phyloP scores from a whole-genome alignment of 208 protist genomes.

The Acanthamoeba lenticulata region DNA sequence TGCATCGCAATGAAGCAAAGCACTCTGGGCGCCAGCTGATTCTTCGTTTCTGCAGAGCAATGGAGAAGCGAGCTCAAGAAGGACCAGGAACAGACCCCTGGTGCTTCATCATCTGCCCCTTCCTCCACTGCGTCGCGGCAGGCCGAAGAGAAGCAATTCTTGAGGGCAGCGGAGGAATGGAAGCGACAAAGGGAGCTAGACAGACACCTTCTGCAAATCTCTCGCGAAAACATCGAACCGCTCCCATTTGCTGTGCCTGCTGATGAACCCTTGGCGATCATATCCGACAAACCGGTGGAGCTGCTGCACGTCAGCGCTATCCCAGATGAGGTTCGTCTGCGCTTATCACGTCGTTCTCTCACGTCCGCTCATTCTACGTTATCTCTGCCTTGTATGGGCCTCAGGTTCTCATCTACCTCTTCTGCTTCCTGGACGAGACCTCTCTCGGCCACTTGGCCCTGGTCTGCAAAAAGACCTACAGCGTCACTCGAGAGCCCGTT shows the following conservation, averaged over 20 bases:
- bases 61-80: not conserved
- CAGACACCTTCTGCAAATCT: not conserved
- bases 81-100: not conserved
- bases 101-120: not conserved
- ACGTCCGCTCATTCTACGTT: no score
- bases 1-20: not conserved
- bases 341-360: not conserved
- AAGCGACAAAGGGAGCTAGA: not conserved
- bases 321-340: not conserved
- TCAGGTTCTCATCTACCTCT: not conserved
- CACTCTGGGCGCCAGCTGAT: no score
- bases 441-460: not conserved
- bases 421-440: not conserved
- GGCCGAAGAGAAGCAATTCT: not conserved
- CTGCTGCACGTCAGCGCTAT: not conserved
- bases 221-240: not conserved
- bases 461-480: not conserved
- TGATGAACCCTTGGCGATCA: not conserved
- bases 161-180: not conserved
- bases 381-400: not conserved
- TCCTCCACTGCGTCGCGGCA: not conserved
- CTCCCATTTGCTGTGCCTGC: not conserved
- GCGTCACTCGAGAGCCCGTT: not conserved
- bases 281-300: not conserved
- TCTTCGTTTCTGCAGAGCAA: not conserved